Evolutionary conservation across 1,139 yeast species (phyloP), one percentile per base, ranked within the genome.

Genomic region (Sugiyamaella neomexicana): DNA sequence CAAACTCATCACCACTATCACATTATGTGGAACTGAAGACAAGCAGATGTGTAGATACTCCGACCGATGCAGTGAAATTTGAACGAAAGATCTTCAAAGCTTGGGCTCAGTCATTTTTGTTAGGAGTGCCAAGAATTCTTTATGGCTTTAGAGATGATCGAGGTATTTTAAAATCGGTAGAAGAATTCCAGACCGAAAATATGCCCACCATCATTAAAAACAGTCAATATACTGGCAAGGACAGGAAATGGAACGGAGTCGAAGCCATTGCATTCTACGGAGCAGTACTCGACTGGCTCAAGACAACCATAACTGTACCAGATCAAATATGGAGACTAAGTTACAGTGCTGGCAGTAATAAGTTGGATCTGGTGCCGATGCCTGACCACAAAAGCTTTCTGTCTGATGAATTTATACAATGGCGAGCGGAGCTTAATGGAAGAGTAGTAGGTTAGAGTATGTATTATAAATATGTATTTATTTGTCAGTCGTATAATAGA

Each of bases 61-160:
- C 80, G 8, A 75, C 75, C 12, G 82, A 82, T 39, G 80, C 83
- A 20, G 72, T 73, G 32, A 76, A 72, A 5, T 90, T 91, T 65
- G 97, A 91, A 67, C 58, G 80, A 71, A 68, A 90, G 84, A 68
- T 91, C 44, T 81, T 85, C 68, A 81, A 77, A 58, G 79, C 95
- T 0, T 95, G 99, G 99, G 90, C 96, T 2, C 98, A 91, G 72
- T 85, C 96, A 59, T 95, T 91, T 68, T 73, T 95, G 41, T 77
- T 89, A 52, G 99, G 99, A 2, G 79, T 91, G 15, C 83, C 86
- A 9, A 81, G 80, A 58, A 78, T 93, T 2, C 80, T 88, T 1
- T 88, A 89, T 66, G 99, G 97, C 0, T 93, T 87, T 70, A 78
- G 97, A 59, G 96, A 90, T 67, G 86, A 86, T 29, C 73, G 80